These are phyloP conservation scores for Coemansia sp. DNA, from an alignment of 192 early-diverging fungal genomes.

Conservation along the genomic window DNA sequence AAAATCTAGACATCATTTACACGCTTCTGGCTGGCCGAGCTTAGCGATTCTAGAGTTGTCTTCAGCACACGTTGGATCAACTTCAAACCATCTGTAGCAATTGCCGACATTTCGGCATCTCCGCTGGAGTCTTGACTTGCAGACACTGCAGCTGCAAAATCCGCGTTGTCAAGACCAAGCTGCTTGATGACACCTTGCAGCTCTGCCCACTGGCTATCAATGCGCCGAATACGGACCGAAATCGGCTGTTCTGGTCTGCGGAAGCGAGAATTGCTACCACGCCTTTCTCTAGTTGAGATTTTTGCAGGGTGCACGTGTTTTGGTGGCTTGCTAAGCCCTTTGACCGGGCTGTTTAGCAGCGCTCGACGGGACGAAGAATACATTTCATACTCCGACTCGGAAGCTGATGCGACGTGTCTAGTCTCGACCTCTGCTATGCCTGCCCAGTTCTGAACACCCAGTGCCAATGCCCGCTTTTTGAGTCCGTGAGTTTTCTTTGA, in stretches of 20 bases:
- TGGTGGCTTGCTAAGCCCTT: not conserved
- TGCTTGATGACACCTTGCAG: slow-evolving; percentile 6
- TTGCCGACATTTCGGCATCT: too few relatives aligned
- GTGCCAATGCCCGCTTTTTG: not conserved
- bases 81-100: slow-evolving; percentile 22
- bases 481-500: not conserved
- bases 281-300: not conserved
- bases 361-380: not conserved
- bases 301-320: not conserved
- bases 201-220: slow-evolving; percentile 25
- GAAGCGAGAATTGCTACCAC: not conserved
- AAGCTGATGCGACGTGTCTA: slow-evolving; percentile 3
- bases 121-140: not conserved
- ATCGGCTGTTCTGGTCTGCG: slow-evolving; percentile 31
- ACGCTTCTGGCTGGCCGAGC: not conserved
- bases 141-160: not conserved
- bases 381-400: slow-evolving; percentile 7
- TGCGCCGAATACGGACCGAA: slow-evolving; percentile 22
- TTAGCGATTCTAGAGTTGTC: slow-evolving; percentile 14
- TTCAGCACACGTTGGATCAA: slow-evolving; percentile 29
- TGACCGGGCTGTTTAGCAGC: too few relatives aligned
- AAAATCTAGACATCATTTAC: too few relatives aligned
- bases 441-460: not conserved
- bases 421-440: not conserved
- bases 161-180: slow-evolving; percentile 8